Conservation (phyloP, 306 rosid genomes). For the Casuarina glauca region DNA sequence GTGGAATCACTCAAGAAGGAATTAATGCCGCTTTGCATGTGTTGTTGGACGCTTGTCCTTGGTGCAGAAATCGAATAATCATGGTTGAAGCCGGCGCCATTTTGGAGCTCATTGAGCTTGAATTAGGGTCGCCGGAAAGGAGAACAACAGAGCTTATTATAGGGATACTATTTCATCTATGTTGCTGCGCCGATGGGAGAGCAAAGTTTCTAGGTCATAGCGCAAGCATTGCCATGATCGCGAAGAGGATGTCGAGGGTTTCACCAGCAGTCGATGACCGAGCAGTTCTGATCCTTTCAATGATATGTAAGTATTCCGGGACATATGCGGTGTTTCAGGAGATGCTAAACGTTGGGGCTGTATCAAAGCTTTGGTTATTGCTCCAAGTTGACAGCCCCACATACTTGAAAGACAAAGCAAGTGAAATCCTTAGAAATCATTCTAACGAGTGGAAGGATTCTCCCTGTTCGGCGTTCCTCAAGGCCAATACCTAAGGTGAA, state of each 20-base stretch:
- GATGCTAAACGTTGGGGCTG: constrained; percentile 60
- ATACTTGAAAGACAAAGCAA: constrained; percentile 50
- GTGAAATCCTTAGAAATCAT: constrained; percentile 46
- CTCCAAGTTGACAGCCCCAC: constrained; percentile 46
- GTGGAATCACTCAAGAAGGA: constrained; percentile 45
- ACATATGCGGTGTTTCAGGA: constrained; percentile 51
- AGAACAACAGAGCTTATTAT: constrained; percentile 47
- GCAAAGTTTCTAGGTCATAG: constrained; percentile 54
- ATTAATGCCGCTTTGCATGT: constrained; percentile 43
- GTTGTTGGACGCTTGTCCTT: constrained; percentile 30
- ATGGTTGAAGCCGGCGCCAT: constrained; percentile 48
- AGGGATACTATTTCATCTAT: constrained; percentile 45
- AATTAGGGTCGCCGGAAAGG: constrained; percentile 35
- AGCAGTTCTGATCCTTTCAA: constrained; percentile 47
- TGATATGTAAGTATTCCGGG: constrained; percentile 45
- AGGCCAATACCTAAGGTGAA: constrained; percentile 9
- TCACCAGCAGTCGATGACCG: constrained; percentile 50
- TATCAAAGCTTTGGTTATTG: constrained; percentile 53
- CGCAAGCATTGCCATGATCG: constrained; percentile 47
- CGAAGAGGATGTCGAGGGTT: constrained; percentile 46
- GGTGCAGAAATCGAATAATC: constrained; percentile 42
- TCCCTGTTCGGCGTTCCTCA: constrained; percentile 37
- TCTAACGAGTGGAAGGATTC: constrained; percentile 57
- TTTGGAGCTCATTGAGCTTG: constrained; percentile 52
- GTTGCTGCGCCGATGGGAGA: constrained; percentile 66